A percentile compares a stretch with the other conserved stretches of the same genome.
Conservation (phyloP, 257 asterid species). For the Solanum etuberosum region DNA sequence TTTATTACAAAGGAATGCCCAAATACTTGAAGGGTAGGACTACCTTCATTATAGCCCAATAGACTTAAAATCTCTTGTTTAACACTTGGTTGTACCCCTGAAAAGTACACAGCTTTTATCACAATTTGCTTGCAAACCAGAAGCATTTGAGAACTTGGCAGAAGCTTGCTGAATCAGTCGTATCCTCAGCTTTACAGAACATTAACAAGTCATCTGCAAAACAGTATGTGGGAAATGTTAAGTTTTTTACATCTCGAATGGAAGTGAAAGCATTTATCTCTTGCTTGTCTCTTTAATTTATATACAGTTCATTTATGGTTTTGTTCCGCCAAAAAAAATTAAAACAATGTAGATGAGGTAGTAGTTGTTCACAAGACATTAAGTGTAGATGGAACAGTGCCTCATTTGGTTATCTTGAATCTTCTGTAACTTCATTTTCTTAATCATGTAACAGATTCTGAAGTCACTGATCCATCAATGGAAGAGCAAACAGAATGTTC, state of each 20-base stretch:
- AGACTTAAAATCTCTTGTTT: not conserved
- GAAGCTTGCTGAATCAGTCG: not conserved
- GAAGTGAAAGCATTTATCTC: not conserved
- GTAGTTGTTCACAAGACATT: not conserved
- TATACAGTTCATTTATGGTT: not conserved
- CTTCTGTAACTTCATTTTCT: not conserved
- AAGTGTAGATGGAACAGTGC: not conserved
- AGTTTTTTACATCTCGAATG: not conserved
- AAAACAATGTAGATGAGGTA: not conserved
- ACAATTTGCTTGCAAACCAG: not conserved
- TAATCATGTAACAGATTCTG: slow-evolving; percentile 43
- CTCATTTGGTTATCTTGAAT: not conserved
- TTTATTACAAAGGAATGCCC: not conserved
- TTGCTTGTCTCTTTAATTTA: not conserved
- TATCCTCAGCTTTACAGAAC: not conserved
- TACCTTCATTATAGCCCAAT: not conserved
- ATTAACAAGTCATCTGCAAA: not conserved
- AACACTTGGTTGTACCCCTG: not conserved
- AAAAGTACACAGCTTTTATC: not conserved
- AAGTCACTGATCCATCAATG: slow-evolving; percentile 24
- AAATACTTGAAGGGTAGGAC: not conserved
- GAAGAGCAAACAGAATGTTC: slow-evolving; percentile 12
- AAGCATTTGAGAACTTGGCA: not conserved
- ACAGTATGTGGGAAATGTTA: not conserved
- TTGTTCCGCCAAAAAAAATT: not conserved